These are phyloP conservation scores for Rhodotorula sp. DNA, from an alignment of 1,284 basidiomycete species.

Conservation along the genomic window DNA sequence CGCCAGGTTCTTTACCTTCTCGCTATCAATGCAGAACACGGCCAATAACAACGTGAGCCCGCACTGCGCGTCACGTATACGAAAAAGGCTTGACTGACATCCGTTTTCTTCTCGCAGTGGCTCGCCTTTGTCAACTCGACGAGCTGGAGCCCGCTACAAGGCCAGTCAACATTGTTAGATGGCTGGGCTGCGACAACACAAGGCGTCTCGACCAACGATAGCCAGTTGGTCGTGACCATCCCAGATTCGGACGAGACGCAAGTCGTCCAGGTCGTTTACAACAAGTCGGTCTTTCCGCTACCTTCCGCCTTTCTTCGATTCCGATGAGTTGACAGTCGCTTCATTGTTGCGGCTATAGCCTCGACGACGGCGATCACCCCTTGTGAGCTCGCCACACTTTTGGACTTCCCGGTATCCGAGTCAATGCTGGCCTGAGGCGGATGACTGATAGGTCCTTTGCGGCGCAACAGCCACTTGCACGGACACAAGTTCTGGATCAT, in stretches of 20 bases:
- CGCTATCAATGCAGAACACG: constrained; percentile 50
- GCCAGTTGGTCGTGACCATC: constrained; percentile 2
- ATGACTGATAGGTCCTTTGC: neutral
- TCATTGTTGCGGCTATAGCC: constrained; percentile 42
- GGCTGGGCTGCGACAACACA: neutral
- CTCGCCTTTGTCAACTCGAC: constrained; percentile 53
- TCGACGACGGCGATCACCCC: constrained; percentile 54
- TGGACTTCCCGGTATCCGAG: neutral
- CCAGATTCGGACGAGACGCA: constrained; percentile 30
- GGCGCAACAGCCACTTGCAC: constrained; percentile 48
- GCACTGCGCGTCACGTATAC: neutral
- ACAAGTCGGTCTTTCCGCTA: neutral
- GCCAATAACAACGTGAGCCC: constrained; percentile 20
- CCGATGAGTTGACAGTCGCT: neutral
- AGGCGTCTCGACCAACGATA: neutral
- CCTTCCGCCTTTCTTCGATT: no score
- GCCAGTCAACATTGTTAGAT: constrained; percentile 16
- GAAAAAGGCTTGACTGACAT: no score
- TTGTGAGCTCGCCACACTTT: constrained; percentile 40
- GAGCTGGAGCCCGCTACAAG: constrained; percentile 15
- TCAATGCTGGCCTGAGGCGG: neutral
- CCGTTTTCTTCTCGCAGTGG: constrained; percentile 39
- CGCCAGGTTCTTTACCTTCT: constrained; percentile 41
- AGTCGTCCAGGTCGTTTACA: constrained; percentile 43
- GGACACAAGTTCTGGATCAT: constrained; percentile 53